Conservation (phyloP, 1,139 yeast species). For the Blastobotrys apis region DNA sequence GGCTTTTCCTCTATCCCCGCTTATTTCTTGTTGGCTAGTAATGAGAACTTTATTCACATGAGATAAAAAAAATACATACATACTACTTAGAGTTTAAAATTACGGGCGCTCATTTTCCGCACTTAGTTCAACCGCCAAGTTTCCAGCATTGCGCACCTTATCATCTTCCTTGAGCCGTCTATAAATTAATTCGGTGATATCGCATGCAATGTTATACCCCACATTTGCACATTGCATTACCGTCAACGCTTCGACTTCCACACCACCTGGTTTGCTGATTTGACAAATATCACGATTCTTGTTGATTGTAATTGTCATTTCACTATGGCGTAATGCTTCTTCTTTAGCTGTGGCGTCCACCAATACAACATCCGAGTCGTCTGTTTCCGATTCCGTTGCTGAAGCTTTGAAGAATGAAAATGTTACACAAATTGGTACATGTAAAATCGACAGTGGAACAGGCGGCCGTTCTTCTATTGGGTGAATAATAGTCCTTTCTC, state of each 20-base stretch:
- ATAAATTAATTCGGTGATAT: conserved; percentile 62
- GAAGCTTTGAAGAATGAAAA: conserved; percentile 65
- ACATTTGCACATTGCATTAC: conserved; percentile 65
- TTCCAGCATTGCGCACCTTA: conserved; percentile 33
- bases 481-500: conserved; percentile 68
- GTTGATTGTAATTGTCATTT: conserved; percentile 78
- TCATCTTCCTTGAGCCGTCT: conserved; percentile 54
- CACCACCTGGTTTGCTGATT: conserved; percentile 84
- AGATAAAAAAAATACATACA: neutral
- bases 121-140: conserved; percentile 29
- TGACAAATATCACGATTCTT: conserved; percentile 90
- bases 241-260: conserved; percentile 70
- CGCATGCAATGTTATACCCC: conserved; percentile 62
- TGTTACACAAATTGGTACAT: conserved; percentile 87
- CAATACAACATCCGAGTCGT: conserved; percentile 53
- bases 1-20: neutral
- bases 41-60: no score
- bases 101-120: conserved; percentile 33
- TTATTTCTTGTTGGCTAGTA: no score
- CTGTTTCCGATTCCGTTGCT: conserved; percentile 17
- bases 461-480: conserved; percentile 78
- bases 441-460: conserved; percentile 77
- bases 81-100: neutral
- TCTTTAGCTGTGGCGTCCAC: conserved; percentile 78
- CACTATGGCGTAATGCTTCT: conserved; percentile 73